Base-by-base conservation (phyloP, 2,329 filamentous ascomycete species). In the Nemania bipapillata region DNA sequence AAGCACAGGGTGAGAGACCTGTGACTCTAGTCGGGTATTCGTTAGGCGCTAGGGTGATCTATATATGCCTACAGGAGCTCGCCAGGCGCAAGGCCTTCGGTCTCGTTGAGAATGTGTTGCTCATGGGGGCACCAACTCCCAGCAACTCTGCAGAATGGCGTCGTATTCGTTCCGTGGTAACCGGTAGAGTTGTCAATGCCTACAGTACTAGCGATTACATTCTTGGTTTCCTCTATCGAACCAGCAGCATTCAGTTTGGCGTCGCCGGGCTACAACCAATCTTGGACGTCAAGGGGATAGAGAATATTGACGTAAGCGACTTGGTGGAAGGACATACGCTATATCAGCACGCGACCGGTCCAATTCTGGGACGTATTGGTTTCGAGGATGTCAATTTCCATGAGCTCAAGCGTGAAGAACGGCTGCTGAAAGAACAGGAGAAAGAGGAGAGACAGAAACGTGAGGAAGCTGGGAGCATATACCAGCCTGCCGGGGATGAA, bases 131-230 rank as follows among this genome's bases (percentile, higher is more conserved):
- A 0, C 93, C 95, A 0, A 89, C 90, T 0, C 92, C 94, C 0
- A 90, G 91, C 1, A 86, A 90, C 20, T 86, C 85, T 1, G 83
- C 86, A 3, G 89, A 93, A 61, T 97, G 95, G 95, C 86, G 92
- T 24, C 86, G 88, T 3, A 86, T 97, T 74, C 90, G 93, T 68
- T 90, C 89, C 61, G 92, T 95, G 0, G 93, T 97, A 1, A 87
- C 89, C 35, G 94, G 94, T 0, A 88, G 94, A 22, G 85, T 97
- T 8, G 87, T 97, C 74, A 98, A 97, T 74, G 93, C 95, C 1
- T 97, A 91, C 78, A 96, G 92, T 2, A 89, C 91, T 49, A 92
- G 93, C 50, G 95, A 98, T 79, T 94, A 93, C 73, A 90, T 97
- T 26, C 89, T 97, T 2, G 94, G 89, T 0, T 96, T 97, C 77